Evolutionary conservation across 306 rosid genomes (phyloP).

Genomic region (Trifolium pratense): DNA sequence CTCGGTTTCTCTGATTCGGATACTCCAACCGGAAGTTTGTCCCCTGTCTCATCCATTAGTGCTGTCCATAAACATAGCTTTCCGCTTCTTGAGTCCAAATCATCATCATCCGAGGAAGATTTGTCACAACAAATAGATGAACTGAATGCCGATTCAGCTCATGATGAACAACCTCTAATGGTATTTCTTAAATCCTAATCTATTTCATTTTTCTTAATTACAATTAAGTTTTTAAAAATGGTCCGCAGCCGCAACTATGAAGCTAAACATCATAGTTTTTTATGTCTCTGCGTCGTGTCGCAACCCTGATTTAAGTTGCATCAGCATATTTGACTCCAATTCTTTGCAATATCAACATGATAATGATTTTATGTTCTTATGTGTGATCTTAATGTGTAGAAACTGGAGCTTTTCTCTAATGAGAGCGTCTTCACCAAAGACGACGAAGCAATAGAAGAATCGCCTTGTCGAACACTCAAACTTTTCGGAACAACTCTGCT

Average conservation of each 20-base stretch:
- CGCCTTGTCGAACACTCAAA: conserved; percentile 56
- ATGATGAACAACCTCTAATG: conserved; percentile 47
- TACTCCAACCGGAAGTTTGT: conserved; percentile 51
- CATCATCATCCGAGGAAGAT: conserved; percentile 44
- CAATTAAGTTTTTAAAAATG: neutral
- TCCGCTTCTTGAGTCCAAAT: conserved; percentile 47
- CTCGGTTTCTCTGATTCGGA: conserved; percentile 59
- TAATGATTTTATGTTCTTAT: conserved; percentile 32
- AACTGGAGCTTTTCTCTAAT: conserved; percentile 47
- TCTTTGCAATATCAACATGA: neutral
- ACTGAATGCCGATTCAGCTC: conserved; percentile 35
- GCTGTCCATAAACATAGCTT: conserved; percentile 39
- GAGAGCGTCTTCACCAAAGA: conserved; percentile 37
- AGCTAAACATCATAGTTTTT: neutral
- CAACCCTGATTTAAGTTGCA: neutral
- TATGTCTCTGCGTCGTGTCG: neutral
- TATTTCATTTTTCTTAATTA: conserved; percentile 14
- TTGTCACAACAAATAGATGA: conserved; percentile 45
- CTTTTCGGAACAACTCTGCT: conserved; percentile 77
- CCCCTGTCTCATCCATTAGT: conserved; percentile 64
- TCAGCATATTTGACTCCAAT: neutral
- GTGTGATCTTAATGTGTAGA: conserved; percentile 49
- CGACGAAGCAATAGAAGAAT: conserved; percentile 52
- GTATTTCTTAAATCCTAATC: conserved; percentile 47
- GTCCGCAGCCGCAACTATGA: neutral